Evolutionary conservation across 176 grass and related monocot species (phyloP), one percentile per base, ranked within the genome.

Genomic region (Phyllostachys edulis): DNA sequence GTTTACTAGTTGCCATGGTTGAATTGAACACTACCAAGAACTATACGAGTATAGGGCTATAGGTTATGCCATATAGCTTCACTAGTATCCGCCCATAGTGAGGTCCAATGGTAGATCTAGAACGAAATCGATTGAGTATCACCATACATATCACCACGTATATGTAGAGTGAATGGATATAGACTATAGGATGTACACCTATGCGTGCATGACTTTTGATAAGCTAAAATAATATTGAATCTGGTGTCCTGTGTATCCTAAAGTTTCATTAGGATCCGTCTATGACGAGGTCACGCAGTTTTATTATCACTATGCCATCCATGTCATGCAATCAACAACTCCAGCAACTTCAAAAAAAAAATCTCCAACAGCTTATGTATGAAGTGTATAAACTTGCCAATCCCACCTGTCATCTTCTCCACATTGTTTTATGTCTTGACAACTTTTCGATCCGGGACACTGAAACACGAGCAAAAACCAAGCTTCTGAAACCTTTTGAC

Each of bases 291-390:
- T 83, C 84, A 87, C 84, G 83, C 34, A 42, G 10, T 56, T 79
- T 50, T 17, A 86, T 72, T 65, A 77, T 36, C 54, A 38, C 12
- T 40, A 7, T n/a, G 10, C 60, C 66, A 44, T 66, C 49, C 79
- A 61, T 79, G 79, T 74, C 84, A 79, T 83, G 84, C 49, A 54
- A 56, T 77, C 38, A 83, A 41, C 84, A 66, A 66, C 73, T 87
- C 79, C 88, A 87, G 55, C 36, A 57, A 34, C 32, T 34, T 34
- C 2, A 34, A 34, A 34, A 34, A 29, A 29, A 29, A 29, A 29
- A 29, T 1, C 1, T 87, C 79, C 88, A 87, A 45, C 36, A 50
- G 26, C 88, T 82, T 72, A 50, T 61, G 47, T 50, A 27, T 15
- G n/a, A 71, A 78, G 47, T 44, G 82, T 78, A 68, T 24, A 14